A percentile compares a stretch with the other conserved stretches of the same genome.
Conservation (phyloP, 2,329 filamentous ascomycete species). For the Mycosphaerella sp. region DNA sequence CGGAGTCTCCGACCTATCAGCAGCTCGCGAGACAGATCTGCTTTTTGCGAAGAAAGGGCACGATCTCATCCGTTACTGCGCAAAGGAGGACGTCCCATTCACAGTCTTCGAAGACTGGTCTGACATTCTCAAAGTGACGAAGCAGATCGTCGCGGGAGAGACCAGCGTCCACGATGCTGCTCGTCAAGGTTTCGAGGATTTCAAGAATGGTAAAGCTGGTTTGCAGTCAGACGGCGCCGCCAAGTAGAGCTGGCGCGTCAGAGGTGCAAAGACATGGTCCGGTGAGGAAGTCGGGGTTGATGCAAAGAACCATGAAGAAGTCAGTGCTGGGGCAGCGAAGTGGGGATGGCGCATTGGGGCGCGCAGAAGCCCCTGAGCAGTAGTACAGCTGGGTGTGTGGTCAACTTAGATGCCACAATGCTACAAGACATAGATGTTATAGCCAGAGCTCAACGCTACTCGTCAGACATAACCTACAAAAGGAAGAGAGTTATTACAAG, state of each 20-base stretch:
- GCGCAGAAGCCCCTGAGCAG: neutral
- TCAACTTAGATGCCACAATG: neutral
- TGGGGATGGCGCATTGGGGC: neutral
- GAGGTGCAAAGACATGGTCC: neutral
- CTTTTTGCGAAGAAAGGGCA: conserved; percentile 89
- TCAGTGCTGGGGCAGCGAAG: neutral
- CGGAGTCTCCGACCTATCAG: conserved; percentile 79
- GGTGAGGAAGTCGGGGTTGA: neutral
- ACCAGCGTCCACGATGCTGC: conserved; percentile 66
- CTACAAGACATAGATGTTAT: neutral
- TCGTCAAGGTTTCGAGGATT: conserved; percentile 43
- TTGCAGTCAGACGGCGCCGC: conserved; percentile 11
- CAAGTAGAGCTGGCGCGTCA: conserved; percentile 3
- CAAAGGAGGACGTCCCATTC: conserved; percentile 77
- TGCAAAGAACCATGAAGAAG: no score
- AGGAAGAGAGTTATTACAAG: neutral
- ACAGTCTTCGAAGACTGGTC: conserved; percentile 82
- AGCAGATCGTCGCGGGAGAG: conserved; percentile 70
- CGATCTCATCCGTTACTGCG: conserved; percentile 82
- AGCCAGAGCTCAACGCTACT: neutral
- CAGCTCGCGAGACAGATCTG: conserved; percentile 87
- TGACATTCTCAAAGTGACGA: conserved; percentile 67
- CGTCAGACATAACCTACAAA: neutral
- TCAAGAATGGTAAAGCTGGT: conserved; percentile 43
- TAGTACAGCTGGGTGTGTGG: no score